These are phyloP conservation scores for Rhodotorula glutinis DNA, from an alignment of 1,284 basidiomycete genomes.

Conservation along the genomic window DNA sequence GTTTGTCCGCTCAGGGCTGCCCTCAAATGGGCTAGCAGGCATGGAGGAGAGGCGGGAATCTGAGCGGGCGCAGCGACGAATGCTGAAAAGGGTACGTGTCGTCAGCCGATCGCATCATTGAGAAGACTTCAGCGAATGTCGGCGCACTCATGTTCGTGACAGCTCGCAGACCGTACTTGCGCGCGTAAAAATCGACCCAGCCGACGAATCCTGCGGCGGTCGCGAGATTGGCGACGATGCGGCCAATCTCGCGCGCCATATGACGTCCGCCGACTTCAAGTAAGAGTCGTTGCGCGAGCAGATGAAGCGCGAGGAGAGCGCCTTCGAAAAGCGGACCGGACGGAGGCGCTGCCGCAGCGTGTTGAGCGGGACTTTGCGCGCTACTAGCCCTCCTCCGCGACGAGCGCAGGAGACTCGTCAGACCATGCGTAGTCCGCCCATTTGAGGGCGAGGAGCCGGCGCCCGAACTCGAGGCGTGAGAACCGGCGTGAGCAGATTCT, in stretches of 20 bases:
- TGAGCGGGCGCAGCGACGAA: too few species aligned
- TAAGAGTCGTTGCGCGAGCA: conserved; percentile 62
- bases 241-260: background rate
- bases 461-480: too few species aligned
- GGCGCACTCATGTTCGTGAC: background rate
- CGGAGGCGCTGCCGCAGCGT: background rate
- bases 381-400: too few species aligned
- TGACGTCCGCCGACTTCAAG: conserved; percentile 50
- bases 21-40: conserved; percentile 4
- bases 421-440: too few species aligned
- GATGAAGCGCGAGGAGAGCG: conserved; percentile 65
- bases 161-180: background rate
- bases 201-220: conserved; percentile 61
- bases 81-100: too few species aligned
- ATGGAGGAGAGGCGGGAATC: conserved; percentile 6
- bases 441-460: too few species aligned
- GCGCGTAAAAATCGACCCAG: conserved; percentile 81
- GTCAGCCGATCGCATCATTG: too few species aligned
- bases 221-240: conserved; percentile 65
- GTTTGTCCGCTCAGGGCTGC: conserved; percentile 6
- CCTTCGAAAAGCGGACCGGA: conserved; percentile 20
- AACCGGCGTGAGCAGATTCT: too few species aligned
- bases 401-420: background rate
- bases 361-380: background rate
- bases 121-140: too few species aligned